Evolutionary conservation across 2,329 filamentous ascomycete genomes (phyloP).

Genomic region (Penicillium sp.): DNA sequence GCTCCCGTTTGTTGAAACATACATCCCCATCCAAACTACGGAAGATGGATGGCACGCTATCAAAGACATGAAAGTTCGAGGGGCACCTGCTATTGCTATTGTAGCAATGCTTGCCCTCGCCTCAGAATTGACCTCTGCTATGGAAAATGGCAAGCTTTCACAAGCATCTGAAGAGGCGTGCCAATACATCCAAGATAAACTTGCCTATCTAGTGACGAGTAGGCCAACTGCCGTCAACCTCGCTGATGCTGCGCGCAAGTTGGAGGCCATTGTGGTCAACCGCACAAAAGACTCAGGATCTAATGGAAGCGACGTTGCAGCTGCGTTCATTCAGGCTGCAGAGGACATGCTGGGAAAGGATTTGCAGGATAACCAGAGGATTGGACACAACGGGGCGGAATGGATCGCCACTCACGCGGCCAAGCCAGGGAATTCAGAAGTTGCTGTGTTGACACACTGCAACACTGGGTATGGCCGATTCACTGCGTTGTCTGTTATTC

Average conservation of each 20-base stretch:
- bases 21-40: conserved; percentile 53
- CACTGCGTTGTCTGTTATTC: not conserved
- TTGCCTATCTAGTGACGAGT: conserved; percentile 85
- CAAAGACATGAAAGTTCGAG: conserved; percentile 64
- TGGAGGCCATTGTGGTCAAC: conserved; percentile 64
- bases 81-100: conserved; percentile 94
- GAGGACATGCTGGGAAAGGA: conserved; percentile 87
- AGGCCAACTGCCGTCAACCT: conserved; percentile 94
- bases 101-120: conserved; percentile 89
- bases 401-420: conserved; percentile 69
- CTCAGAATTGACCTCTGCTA: conserved; percentile 67
- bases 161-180: conserved; percentile 60
- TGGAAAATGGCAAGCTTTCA: conserved; percentile 42
- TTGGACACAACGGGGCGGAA: conserved; percentile 76
- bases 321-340: conserved; percentile 73
- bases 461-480: conserved; percentile 73
- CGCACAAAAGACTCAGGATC: conserved; percentile 36
- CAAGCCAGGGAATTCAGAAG: conserved; percentile 51
- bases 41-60: conserved; percentile 66
- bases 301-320: conserved; percentile 53
- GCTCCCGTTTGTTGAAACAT: conserved; percentile 59
- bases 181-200: conserved; percentile 68
- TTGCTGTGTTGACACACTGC: conserved; percentile 94
- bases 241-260: conserved; percentile 79
- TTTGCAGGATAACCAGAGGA: conserved; percentile 79